Evolutionary conservation across 306 rosid genomes (phyloP).

Genomic region (Bauhinia variegata): DNA sequence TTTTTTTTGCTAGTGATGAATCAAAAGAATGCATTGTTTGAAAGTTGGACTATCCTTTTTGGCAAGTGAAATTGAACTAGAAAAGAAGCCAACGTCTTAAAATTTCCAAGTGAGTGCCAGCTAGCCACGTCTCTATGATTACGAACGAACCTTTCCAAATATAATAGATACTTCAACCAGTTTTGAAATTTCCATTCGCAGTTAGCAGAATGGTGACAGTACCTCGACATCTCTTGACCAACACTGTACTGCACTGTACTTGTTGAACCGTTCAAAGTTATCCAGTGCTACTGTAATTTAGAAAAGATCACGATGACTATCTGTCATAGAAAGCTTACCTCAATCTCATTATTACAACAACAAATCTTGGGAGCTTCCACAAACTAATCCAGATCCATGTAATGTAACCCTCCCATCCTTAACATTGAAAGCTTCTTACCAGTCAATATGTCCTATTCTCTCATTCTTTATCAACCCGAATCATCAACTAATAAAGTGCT

Average conservation of each 20-base stretch:
- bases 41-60: too few species aligned
- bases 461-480: not conserved
- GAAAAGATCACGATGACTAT: not conserved
- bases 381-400: not conserved
- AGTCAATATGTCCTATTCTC: conserved; percentile 1
- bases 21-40: too few species aligned
- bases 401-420: not conserved
- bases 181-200: conserved; percentile 6
- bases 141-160: too few species aligned
- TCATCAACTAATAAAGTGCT: too few species aligned
- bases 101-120: too few species aligned
- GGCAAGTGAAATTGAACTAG: too few species aligned
- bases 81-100: too few species aligned
- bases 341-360: not conserved
- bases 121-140: not conserved
- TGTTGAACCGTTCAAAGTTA: conserved; percentile 26
- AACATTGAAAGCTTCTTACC: conserved; percentile 4
- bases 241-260: not conserved
- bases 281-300: not conserved
- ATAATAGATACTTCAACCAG: too few species aligned
- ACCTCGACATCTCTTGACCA: conserved; percentile 21
- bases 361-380: not conserved
- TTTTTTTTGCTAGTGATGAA: too few species aligned
- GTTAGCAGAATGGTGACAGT: conserved; percentile 1
- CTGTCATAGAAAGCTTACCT: conserved; percentile 31